Evolutionary conservation across 208 protist genomes (phyloP), one percentile per base, ranked within the genome.

Genomic region (Trypanosoma scelopori): DNA sequence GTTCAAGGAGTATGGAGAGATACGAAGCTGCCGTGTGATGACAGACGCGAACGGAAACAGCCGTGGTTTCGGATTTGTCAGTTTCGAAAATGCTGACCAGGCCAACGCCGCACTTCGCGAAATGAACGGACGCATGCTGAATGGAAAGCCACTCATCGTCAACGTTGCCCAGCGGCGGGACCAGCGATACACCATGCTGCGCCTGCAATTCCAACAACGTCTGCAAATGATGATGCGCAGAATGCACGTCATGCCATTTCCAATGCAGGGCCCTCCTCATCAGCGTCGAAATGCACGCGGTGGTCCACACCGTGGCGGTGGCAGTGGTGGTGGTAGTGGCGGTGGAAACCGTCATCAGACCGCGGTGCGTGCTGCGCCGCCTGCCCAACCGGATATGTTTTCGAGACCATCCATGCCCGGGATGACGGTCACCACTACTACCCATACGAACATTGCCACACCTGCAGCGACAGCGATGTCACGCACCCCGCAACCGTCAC

Each of bases 31-130:
- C 89, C 99, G 99, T 72, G 94, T 99, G 52, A 91, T 93, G 85
- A 84, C 76, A 48, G 89, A 94, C 70, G 76, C 85, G n/a, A 91
- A 83, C 55, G 97, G 97, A n/a, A 91, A 89, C 27, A 98, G 92
- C 69, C 90, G 90, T 63, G 98, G 98, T 62, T 99, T 99, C 73
- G 98, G 98, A 56, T 99, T 99, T 65, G 98, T 99, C 18, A 98
- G 99, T 72, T 99, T 98, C 79, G 92, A 98, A 70, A 96, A 90
- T 51, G 85, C 95, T 28, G 98, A 99, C 71, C 96, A 99, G 75
- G 98, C 99, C 13, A 95, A 94, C 65, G 91, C 96, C 55, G 98
- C 98, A 32, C 88, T 99, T 35, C 90, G 93, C 6, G 98, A 99
- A 83, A 99, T 99, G 98, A 98, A 99, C 76, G 97, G 97, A 53